Evolutionary conservation across 768 basidiomycete genomes (phyloP), one percentile per base, ranked within the genome.

Genomic region (Boletus pseudopeckii): DNA sequence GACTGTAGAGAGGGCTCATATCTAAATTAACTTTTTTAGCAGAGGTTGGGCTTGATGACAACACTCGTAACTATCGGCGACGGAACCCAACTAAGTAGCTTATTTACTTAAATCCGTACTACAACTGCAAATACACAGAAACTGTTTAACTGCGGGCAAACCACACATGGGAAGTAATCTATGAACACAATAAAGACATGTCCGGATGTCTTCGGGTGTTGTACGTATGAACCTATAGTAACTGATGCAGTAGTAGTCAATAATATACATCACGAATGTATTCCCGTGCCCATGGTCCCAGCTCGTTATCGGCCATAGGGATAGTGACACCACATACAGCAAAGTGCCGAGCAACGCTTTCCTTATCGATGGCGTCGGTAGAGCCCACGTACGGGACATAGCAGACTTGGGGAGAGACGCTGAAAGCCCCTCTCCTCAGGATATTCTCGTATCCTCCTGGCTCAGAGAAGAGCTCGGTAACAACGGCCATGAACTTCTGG

Each of bases 1-100:
- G 80, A 63, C 82, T 85, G 76, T 89, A 95, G 42, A 98, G 84
- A 20, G 86, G 79, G 45, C 89, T 83, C 92, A 94, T 28, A 45
- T n/a, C 6, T 28, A 51, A 4, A 17, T 32, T 3, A 32, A 20
- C 20, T 13, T 26, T 26, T 26, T 26, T 26, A 10, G 47, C 5
- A 7, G 22, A 13, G 22, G n/a, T 17, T 20, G 28, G 10, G 26
- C n/a, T 44, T 33, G 13, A 9, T 11, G 7, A 4, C 40, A 20
- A 30, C 15, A 36, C 24, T 11, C 33, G 11, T 22, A n/a, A 22
- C 32, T 24, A 53, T 41, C 18, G n/a, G 36, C 26, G n/a, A 41
- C 9, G 20, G 24, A 51, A 47, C 43, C 32, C 44, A 17, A 52
- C 20, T n/a, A 32, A 0, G 9, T 32, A 38, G 48, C 46, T 40